Conservation (phyloP, 1,139 yeast species). For the Waltiozyma sp. region DNA sequence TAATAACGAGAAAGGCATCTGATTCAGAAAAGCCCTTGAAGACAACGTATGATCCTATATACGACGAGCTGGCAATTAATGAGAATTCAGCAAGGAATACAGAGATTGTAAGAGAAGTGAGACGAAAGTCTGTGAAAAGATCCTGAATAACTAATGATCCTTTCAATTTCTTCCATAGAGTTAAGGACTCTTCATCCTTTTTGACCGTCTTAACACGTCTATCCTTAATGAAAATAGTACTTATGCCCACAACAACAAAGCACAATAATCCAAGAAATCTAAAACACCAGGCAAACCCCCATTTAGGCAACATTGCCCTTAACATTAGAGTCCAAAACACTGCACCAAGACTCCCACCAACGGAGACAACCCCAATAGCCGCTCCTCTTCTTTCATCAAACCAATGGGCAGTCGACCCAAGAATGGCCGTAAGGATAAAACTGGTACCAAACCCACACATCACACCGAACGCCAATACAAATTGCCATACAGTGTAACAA, state of each 20-base stretch:
- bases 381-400: conserved; percentile 44
- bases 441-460: conserved; percentile 46
- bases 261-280: conserved; percentile 30
- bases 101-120: conserved; percentile 30
- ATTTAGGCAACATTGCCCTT: conserved; percentile 32
- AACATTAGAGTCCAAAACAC: conserved; percentile 47
- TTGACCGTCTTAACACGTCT: conserved; percentile 20
- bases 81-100: conserved; percentile 38
- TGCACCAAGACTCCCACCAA: conserved; percentile 58
- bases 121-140: conserved; percentile 26
- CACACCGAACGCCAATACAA: conserved; percentile 42
- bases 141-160: conserved; percentile 29
- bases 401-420: conserved; percentile 51
- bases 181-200: conserved; percentile 1
- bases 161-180: conserved; percentile 1
- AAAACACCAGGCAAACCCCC: conserved; percentile 49
- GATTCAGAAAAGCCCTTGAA: conserved; percentile 29
- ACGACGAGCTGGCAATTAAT: conserved; percentile 39
- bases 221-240: conserved; percentile 34
- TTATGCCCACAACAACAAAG: conserved; percentile 25
- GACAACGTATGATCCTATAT: conserved; percentile 40
- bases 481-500: conserved; percentile 42
- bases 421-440: conserved; percentile 32
- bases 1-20: conserved; percentile 28
- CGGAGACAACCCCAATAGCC: conserved; percentile 48